Percentiles rank a stretch among this genome's conserved stretches.
Evolutionary conservation across 768 basidiomycete species (phyloP).

Genomic region (Tricholoma matsutake): DNA sequence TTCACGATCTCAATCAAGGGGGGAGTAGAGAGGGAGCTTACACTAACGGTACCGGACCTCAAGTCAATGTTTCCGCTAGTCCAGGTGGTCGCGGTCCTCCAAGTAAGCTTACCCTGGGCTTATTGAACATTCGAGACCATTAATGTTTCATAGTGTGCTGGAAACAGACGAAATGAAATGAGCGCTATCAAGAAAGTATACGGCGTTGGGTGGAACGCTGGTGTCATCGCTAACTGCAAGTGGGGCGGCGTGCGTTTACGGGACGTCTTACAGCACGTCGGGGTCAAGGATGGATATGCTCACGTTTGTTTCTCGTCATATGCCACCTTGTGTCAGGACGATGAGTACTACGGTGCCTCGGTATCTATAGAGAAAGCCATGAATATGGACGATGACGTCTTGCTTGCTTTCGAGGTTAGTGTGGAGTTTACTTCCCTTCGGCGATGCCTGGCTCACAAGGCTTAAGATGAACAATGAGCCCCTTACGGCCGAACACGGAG

Average conservation of each 20-base stretch:
- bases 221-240: slow-evolving; percentile 64
- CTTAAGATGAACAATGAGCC: slow-evolving; percentile 64
- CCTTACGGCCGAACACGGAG: slow-evolving; percentile 59
- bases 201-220: slow-evolving; percentile 64
- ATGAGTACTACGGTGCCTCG: slow-evolving; percentile 60
- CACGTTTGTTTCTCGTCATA: slow-evolving; percentile 64
- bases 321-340: slow-evolving; percentile 60
- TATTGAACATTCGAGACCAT: neutral
- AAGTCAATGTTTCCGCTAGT: slow-evolving; percentile 36
- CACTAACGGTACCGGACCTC: slow-evolving; percentile 37
- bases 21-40: slow-evolving; percentile 27
- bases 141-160: slow-evolving; percentile 47
- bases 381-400: slow-evolving; percentile 43
- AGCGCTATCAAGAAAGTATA: slow-evolving; percentile 51
- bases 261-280: slow-evolving; percentile 48
- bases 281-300: slow-evolving; percentile 31
- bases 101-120: slow-evolving; percentile 35
- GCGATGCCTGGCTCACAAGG: neutral
- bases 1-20: slow-evolving; percentile 42
- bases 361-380: slow-evolving; percentile 53
- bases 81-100: slow-evolving; percentile 51
- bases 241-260: slow-evolving; percentile 63
- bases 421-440: neutral
- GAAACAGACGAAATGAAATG: slow-evolving; percentile 68
- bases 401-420: slow-evolving; percentile 60